phyloP scores from a whole-genome alignment of 768 basidiomycete genomes.

The Amanita pallidorosea region DNA sequence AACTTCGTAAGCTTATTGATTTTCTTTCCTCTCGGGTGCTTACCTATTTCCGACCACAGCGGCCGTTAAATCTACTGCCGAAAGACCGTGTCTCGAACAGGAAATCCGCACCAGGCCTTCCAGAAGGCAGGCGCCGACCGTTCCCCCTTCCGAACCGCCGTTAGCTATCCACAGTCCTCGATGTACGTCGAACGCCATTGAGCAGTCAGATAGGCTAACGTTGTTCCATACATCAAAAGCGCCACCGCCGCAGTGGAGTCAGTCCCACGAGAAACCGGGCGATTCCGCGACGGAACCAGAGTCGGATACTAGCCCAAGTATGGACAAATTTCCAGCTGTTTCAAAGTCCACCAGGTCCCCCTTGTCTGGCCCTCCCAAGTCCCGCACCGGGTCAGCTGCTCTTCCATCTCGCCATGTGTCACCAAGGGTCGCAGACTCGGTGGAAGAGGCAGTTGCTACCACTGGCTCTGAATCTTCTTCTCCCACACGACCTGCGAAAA shows the following conservation, averaged over 20 bases:
- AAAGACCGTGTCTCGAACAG: conserved; percentile 31
- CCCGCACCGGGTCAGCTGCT: neutral
- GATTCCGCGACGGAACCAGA: conserved; percentile 40
- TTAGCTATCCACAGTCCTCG: conserved; percentile 7
- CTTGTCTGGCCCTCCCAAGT: conserved; percentile 6
- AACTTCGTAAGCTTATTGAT: conserved; percentile 44
- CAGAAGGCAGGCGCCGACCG: conserved; percentile 7
- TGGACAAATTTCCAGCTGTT: conserved; percentile 9
- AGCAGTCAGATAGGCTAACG: neutral
- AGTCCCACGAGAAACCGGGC: neutral
- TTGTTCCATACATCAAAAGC: conserved; percentile 6
- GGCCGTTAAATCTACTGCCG: conserved; percentile 33
- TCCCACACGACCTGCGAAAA: conserved; percentile 39
- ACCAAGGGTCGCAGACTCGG: neutral
- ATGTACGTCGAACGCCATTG: conserved; percentile 5
- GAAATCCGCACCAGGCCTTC: conserved; percentile 9
- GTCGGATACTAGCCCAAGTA: conserved; percentile 16
- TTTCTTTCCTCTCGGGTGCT: neutral
- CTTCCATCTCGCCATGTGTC: neutral
- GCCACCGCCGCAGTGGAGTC: neutral
- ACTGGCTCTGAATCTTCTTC: conserved; percentile 37
- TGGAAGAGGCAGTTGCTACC: conserved; percentile 7
- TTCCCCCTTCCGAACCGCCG: conserved; percentile 1
- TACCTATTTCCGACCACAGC: conserved; percentile 27
- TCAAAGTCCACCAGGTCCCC: conserved; percentile 10